Evolutionary conservation across 2,329 filamentous ascomycete species (phyloP).

Genomic region (Arthrobotrys pseudoclavata): DNA sequence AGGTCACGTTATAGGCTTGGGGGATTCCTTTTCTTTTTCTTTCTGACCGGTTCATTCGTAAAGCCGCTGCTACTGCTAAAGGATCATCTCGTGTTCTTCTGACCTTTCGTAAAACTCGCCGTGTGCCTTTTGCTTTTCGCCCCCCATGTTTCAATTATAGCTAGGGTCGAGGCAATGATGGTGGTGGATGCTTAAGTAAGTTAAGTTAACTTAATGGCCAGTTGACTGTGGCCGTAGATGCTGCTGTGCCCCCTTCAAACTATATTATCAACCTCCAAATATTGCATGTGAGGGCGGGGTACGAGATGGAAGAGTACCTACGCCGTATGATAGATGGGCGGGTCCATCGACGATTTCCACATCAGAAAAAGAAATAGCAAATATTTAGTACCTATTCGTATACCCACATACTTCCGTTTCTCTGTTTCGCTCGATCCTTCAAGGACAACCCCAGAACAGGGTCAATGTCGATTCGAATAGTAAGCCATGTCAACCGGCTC

Average conservation of each 20-base stretch:
- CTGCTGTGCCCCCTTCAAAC: conserved; percentile 22
- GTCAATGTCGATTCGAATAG: conserved; percentile 21
- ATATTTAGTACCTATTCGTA: background rate
- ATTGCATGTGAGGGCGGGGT: conserved; percentile 45
- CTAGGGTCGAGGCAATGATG: conserved; percentile 3
- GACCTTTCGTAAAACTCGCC: conserved; percentile 39
- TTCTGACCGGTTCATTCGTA: conserved; percentile 2
- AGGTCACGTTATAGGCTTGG: conserved; percentile 9
- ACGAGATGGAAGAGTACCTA: conserved; percentile 7
- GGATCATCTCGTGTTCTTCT: conserved; percentile 42
- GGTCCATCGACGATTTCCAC: conserved; percentile 25
- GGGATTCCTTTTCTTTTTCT: background rate
- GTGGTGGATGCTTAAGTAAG: conserved; percentile 30
- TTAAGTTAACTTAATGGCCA: conserved; percentile 7
- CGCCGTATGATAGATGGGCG: conserved; percentile 17
- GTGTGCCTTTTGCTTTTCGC: background rate
- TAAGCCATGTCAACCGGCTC: conserved; percentile 21
- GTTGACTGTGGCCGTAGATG: conserved; percentile 1
- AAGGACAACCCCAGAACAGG: conserved; percentile 12
- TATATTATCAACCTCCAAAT: conserved; percentile 38
- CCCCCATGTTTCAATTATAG: conserved; percentile 21
- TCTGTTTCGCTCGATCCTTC: conserved; percentile 27
- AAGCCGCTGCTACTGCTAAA: conserved; percentile 7
- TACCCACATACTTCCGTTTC: background rate
- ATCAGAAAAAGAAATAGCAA: conserved; percentile 11